Conservation (phyloP, 2,329 filamentous ascomycete genomes). For the Exophiala sp. region DNA sequence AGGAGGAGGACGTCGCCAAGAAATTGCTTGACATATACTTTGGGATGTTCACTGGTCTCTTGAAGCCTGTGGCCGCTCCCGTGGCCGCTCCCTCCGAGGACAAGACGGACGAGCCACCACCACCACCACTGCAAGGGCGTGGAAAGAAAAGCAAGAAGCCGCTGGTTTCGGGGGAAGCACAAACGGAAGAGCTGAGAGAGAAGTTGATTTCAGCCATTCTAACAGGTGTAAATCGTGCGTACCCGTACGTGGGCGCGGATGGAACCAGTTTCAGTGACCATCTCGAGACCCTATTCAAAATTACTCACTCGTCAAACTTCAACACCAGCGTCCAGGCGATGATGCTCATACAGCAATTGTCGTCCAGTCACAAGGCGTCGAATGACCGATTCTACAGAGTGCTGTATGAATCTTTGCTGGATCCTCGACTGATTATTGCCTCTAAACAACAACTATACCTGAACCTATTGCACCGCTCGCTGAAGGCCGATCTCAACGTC, state of each 20-base stretch:
- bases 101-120: conserved; percentile 20
- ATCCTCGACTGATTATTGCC: conserved; percentile 80
- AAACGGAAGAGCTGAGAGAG: conserved; percentile 71
- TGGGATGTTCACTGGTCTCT: conserved; percentile 73
- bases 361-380: conserved; percentile 72
- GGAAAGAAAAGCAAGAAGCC: conserved; percentile 26
- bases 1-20: conserved; percentile 76
- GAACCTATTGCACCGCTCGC: conserved; percentile 80
- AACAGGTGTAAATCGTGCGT: conserved; percentile 91
- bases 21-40: conserved; percentile 89
- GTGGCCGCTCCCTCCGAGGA: conserved; percentile 37
- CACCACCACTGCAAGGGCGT: conserved; percentile 6
- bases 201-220: conserved; percentile 90
- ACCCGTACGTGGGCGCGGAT: conserved; percentile 84
- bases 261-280: conserved; percentile 81
- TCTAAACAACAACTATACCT: conserved; percentile 96
- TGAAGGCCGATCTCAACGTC: conserved; percentile 86
- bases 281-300: conserved; percentile 88
- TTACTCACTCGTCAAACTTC: conserved; percentile 97
- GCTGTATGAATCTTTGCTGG: conserved; percentile 88
- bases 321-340: conserved; percentile 97
- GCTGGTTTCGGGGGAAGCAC: conserved; percentile 33
- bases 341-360: conserved; percentile 90
- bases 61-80: conserved; percentile 59
- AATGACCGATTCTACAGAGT: conserved; percentile 93